Evolutionary conservation across 1,284 basidiomycete species (phyloP), one percentile per base, ranked within the genome.

Genomic region (Austroboletus niveus): DNA sequence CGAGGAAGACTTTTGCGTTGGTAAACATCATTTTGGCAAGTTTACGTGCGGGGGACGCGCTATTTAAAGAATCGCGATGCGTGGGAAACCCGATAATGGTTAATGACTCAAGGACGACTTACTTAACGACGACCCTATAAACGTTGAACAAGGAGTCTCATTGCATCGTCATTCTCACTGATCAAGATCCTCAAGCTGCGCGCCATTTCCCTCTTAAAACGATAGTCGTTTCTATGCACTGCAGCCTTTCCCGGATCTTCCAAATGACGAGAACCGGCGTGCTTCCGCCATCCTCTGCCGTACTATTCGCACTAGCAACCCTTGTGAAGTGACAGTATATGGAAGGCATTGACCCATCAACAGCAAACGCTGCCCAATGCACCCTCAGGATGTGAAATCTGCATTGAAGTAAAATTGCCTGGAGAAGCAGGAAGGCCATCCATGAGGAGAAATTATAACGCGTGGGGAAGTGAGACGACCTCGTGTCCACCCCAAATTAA

Each of bases 331-430:
- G 61, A 75, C 22, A 80, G 81, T 89, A 87, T 63, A 72, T 74
- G 53, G 76, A 75, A 11, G 85, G 87, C 45, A 75, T 81, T 3
- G 82, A 86, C 58, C 81, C 81, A 0, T 76, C 73, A 42, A 81
- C 81, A 0, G 78, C 81, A n/a, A 84, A 84, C 80, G 84, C 35
- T 89, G 87, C 61, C 82, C 86, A 24, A 4, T 24, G 22, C 87
- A 89, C 63, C 72, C 89, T 2, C 80, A 85, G 79, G 77, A 32
- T 89, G 87, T 59, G 79, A 85, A 57, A 87, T 89, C 51, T 89
- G 87, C 59, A 81, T 85, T 29, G 80, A 82, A 55, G 80, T 81
- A 0, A 82, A 75, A 57, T 70, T 73, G 0, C 49, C 58, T 8
- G 27, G 60, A 15, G 70, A 70, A 53, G 46, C 64, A 49, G 64